phyloP scores from a whole-genome alignment of 2,329 filamentous ascomycete genomes.

The Cladophialophora immunda region DNA sequence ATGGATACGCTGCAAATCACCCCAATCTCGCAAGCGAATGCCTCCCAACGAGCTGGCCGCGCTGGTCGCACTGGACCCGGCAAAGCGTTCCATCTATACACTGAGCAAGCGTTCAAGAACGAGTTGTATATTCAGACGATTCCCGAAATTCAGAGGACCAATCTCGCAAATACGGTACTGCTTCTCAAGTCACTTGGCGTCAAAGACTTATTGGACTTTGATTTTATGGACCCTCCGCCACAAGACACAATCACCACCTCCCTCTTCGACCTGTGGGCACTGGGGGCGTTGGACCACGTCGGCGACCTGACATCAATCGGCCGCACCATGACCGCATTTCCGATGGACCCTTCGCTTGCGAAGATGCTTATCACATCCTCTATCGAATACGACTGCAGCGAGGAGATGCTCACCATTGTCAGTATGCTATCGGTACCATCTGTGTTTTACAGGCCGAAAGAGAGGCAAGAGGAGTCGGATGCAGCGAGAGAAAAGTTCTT shows the following conservation, averaged over 20 bases:
- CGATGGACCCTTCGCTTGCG: conserved; percentile 95
- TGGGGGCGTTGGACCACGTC: conserved; percentile 91
- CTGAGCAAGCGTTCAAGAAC: conserved; percentile 92
- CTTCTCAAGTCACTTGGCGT: conserved; percentile 90
- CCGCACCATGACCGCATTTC: conserved; percentile 93
- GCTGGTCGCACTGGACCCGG: conserved; percentile 94
- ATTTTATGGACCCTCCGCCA: conserved; percentile 97
- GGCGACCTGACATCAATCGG: conserved; percentile 90
- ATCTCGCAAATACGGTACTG: conserved; percentile 83
- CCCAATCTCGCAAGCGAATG: conserved; percentile 95
- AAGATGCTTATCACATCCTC: conserved; percentile 94
- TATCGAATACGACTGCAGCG: conserved; percentile 87
- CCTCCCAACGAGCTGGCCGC: conserved; percentile 89
- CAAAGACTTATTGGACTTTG: conserved; percentile 90
- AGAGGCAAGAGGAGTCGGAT: conserved; percentile 95
- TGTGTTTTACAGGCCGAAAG: conserved; percentile 96
- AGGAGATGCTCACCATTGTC: conserved; percentile 98
- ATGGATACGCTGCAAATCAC: conserved; percentile 99
- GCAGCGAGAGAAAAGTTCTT: conserved; percentile 97
- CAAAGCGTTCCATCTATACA: conserved; percentile 93
- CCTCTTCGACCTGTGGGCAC: conserved; percentile 95
- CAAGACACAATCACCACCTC: conserved; percentile 98
- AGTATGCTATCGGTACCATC: conserved; percentile 97
- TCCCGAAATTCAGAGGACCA: conserved; percentile 95
- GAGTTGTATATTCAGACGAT: conserved; percentile 97